A percentile compares a stretch with the other conserved stretches of the same genome.
These are phyloP conservation scores for Bipolaris cookei DNA, from an alignment of 2,329 filamentous ascomycete genomes.

Conservation along the genomic window DNA sequence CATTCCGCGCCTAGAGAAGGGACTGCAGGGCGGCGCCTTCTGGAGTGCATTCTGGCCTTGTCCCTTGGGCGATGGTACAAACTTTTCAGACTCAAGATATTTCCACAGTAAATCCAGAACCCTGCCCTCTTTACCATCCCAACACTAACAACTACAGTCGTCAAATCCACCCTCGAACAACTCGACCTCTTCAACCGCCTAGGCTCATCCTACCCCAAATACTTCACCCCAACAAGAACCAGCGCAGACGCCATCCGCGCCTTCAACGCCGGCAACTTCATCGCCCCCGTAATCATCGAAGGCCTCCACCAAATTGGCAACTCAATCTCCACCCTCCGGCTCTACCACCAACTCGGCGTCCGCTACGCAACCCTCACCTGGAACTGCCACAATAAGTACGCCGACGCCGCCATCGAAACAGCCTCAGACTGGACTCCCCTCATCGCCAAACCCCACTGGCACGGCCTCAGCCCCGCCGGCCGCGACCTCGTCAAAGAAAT, in stretches of 20 bases:
- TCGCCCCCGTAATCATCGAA: constrained; percentile 49
- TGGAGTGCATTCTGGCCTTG: constrained; percentile 88
- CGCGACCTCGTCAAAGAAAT: constrained; percentile 78
- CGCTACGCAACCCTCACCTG: constrained; percentile 89
- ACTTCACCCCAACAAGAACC: constrained; percentile 70
- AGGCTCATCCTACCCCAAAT: constrained; percentile 66
- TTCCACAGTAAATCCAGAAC: constrained; percentile 60
- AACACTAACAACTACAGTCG: constrained; percentile 52
- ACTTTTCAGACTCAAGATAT: constrained; percentile 78
- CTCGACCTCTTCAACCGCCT: constrained; percentile 75
- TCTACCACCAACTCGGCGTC: constrained; percentile 78
- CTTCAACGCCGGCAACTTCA: constrained; percentile 47
- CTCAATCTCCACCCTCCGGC: constrained; percentile 74
- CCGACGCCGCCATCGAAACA: constrained; percentile 76
- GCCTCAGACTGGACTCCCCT: constrained; percentile 50
- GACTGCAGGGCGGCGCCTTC: constrained; percentile 82
- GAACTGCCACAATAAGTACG: constrained; percentile 90
- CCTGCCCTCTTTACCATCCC: not conserved
- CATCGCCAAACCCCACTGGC: constrained; percentile 64
- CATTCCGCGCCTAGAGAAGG: constrained; percentile 73
- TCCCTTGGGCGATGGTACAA: constrained; percentile 67
- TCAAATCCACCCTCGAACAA: constrained; percentile 73
- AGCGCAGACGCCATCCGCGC: constrained; percentile 66
- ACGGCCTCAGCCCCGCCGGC: constrained; percentile 75
- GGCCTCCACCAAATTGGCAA: constrained; percentile 95